Base-by-base conservation (phyloP, 2,329 filamentous ascomycete genomes). In the Exophiala aquamarina region DNA sequence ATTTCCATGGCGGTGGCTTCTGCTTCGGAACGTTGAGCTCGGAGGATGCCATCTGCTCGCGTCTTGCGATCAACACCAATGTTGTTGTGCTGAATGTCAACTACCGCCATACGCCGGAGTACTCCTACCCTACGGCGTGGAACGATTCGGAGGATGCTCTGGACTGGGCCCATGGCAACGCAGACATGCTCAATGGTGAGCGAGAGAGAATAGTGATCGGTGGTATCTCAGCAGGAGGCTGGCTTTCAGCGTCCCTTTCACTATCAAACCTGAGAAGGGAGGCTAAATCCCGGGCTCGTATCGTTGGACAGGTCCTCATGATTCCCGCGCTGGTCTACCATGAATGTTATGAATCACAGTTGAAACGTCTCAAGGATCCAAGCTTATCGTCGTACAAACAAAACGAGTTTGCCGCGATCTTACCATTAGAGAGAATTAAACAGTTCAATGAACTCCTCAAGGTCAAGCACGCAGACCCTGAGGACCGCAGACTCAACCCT, bases 31-130 rank as follows among this genome's bases (percentile, higher is more conserved):
- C 23, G 11, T 26, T 26, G 11, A 26, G 23, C 23, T 26, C 23
- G 11, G 23, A 26, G 6, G 23, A 26, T 11, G 23, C 23, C 11
- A 26, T 26, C 23, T 26, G 23, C 36, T 21, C 36, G 9, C 14
- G 36, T n/a, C 14, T 21, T n/a, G 36, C 13, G 20, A 17, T 18
- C 4, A 59, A 71, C 9, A 48, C 54, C 0, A 66, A 74, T 2
- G 23, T 26, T 26, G 62, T 75, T 0, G 77, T 82, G 0, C 55
- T 82, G 1, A 78, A 79, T 32, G 65, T 82, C 10, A 78, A 80
- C 53, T 83, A 83, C 58, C 73, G 81, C 0, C 79, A 83, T 55
- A 79, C 78, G 0, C 79, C 79, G 0, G 74, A 82, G 41, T 63
- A 71, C 51, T 55, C 49, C 0, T 82, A 76, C 47, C 81, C 80